Base-by-base conservation (phyloP, 176 grass and related monocot species). In the Ensete glaucum region DNA sequence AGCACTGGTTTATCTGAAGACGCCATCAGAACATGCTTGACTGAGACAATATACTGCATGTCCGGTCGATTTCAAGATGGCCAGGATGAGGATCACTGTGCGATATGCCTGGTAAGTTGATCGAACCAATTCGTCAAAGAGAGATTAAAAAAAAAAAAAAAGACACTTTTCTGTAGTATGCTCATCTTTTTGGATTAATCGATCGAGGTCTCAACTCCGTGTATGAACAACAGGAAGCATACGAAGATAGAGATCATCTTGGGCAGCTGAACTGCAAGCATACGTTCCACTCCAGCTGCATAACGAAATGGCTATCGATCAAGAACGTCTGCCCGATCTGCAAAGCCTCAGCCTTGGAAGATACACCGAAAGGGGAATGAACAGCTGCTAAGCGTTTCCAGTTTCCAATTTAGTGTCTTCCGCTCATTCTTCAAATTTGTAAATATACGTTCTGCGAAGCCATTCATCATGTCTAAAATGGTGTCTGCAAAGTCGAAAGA, bases 281-380 rank as follows among this genome's bases (percentile, higher is more conserved):
- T 1, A 85, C 88, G 55, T 99, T 95, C 80, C 96, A 99, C 29
- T 67, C 78, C 0, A 70, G 50, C 9, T 99, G 96, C 79, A 83
- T 99, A 66, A 99, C 81, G 81, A 89, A 92, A 75, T 99, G 96
- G 96, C 34, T 99, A 74, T 79, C 88, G 82, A 73, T 72, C 16
- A 99, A 95, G 83, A 99, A 95, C 54, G 55, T 75, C 25, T 99
- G 96, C 70, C 96, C 96, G 21, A 80, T 99, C 9, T 99, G 96
- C 91, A 99, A 99, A 79, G 50, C 81, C 11, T 81, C 82, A 7
- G 96, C 86, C 10, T 80, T 79, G 50, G 87, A 93, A 74, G 77
- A 86, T 20, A 54, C 64, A 51, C 51, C 16, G 19, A 71, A 71
- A 43, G 8, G 17, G 17, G 9, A 51, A 21, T 71, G 15, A 52